These are phyloP conservation scores for Rubia yunnanensis DNA, from an alignment of 257 asterid genomes.

Conservation along the genomic window DNA sequence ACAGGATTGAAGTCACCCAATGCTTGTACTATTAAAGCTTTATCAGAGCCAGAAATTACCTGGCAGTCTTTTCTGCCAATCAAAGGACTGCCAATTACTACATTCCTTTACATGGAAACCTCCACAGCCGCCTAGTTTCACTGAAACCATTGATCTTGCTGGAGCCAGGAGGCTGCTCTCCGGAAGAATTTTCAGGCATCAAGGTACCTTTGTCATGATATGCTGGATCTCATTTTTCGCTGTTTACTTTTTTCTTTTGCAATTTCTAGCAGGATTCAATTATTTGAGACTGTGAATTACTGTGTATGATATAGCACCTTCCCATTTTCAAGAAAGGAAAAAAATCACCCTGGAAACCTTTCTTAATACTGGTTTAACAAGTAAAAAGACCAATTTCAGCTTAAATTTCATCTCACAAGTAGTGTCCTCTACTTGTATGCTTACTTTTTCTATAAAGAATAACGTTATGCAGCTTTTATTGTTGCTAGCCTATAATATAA, in stretches of 20 bases:
- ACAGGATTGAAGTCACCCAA: constrained; percentile 27
- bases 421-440: background rate
- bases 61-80: constrained; percentile 21
- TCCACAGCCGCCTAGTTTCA: constrained; percentile 18
- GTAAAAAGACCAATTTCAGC: background rate
- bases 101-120: constrained; percentile 21
- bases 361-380: background rate
- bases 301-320: background rate
- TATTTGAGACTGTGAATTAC: background rate
- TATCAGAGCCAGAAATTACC: constrained; percentile 25
- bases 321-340: background rate
- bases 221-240: background rate
- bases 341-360: background rate
- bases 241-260: background rate
- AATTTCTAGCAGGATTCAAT: background rate
- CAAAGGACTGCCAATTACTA: constrained; percentile 21
- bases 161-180: constrained; percentile 26
- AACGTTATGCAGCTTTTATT: background rate
- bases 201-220: constrained; percentile 20
- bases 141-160: constrained; percentile 18
- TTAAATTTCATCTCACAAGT: background rate
- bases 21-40: constrained; percentile 35
- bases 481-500: background rate
- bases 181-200: constrained; percentile 18
- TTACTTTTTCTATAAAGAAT: background rate